phyloP scores from a whole-genome alignment of 83 land plant species.

The Larix sibirica region DNA sequence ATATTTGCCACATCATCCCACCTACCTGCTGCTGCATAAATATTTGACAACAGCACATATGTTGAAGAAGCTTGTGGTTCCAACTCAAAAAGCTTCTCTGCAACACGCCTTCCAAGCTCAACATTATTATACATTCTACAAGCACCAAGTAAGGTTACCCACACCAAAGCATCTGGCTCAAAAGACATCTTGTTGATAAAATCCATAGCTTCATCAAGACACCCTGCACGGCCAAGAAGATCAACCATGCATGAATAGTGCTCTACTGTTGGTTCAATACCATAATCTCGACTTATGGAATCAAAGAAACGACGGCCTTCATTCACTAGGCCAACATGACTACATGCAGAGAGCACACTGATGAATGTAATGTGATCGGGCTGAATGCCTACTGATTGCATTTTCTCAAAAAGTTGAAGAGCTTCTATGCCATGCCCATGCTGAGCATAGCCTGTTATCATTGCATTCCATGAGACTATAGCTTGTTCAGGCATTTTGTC shows the following conservation, averaged over 20 bases:
- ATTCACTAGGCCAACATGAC: not conserved
- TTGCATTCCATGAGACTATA: not conserved
- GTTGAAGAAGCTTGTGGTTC: not conserved
- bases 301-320: not conserved
- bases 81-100: not conserved
- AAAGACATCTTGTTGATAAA: not conserved
- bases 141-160: not conserved
- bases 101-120: not conserved
- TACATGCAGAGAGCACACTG: not conserved
- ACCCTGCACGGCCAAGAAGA: not conserved
- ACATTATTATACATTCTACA: not conserved
- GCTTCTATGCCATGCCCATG: slow-evolving; percentile 1
- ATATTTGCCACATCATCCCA: not conserved
- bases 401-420: not conserved
- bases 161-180: not conserved
- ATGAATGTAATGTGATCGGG: not conserved
- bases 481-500: not conserved
- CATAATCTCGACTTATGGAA: not conserved
- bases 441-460: not conserved
- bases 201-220: not conserved
- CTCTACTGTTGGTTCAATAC: not conserved
- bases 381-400: not conserved
- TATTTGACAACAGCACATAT: not conserved
- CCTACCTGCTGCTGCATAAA: not conserved
- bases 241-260: slow-evolving; percentile 2